Evolutionary conservation across 2,329 filamentous ascomycete genomes (phyloP).

Genomic region (Seiridium unicorne): DNA sequence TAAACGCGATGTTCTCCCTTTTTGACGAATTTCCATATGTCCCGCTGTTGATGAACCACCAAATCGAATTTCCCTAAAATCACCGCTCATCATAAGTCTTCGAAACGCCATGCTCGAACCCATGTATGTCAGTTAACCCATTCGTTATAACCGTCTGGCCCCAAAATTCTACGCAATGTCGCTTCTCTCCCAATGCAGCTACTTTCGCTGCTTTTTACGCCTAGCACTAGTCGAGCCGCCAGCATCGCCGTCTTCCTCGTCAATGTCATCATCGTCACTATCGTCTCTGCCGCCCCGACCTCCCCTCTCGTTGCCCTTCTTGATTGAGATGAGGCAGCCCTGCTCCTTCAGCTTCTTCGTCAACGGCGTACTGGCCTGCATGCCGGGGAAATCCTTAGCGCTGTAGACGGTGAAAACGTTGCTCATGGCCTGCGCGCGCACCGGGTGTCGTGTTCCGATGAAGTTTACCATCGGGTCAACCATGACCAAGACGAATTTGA

Average conservation of each 20-base stretch:
- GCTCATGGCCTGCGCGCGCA: constrained; percentile 55
- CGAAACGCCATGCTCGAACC: neutral
- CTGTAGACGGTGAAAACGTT: constrained; percentile 78
- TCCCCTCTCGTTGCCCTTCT: constrained; percentile 75
- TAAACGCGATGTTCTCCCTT: no score
- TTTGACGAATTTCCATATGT: no score
- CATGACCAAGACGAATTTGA: constrained; percentile 72
- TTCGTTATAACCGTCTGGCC: neutral
- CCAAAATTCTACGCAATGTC: neutral
- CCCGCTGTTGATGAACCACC: no score
- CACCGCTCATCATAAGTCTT: neutral
- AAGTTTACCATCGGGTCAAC: constrained; percentile 63
- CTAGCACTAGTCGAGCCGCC: neutral
- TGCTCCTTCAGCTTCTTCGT: constrained; percentile 75
- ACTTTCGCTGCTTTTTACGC: constrained; percentile 3
- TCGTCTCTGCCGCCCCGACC: constrained; percentile 25
- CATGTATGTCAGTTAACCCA: neutral
- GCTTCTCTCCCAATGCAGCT: neutral
- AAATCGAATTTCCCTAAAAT: neutral
- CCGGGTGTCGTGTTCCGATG: constrained; percentile 50
- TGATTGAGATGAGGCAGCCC: constrained; percentile 81
- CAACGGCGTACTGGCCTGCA: constrained; percentile 73
- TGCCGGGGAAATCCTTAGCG: constrained; percentile 83
- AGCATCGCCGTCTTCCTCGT: constrained; percentile 34
- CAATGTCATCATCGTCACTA: constrained; percentile 45